phyloP scores from a whole-genome alignment of 2,329 filamentous ascomycete species.

The Metarhizium guizhouense region DNA sequence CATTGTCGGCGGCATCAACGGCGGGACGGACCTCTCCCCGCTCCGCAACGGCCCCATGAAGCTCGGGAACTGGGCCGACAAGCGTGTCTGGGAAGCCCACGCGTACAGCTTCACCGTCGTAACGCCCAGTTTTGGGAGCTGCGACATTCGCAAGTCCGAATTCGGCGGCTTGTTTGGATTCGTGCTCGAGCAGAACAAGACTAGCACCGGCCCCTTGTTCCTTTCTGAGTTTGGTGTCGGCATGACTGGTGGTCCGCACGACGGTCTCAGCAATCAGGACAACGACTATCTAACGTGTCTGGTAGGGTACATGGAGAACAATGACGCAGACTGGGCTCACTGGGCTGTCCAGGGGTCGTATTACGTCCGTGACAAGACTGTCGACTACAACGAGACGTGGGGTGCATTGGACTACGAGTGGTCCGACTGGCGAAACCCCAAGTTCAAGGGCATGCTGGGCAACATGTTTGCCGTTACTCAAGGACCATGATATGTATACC shows the following conservation, averaged over 20 bases:
- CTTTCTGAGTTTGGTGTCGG: constrained; percentile 51
- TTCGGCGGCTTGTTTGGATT: constrained; percentile 43
- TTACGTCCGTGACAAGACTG: constrained; percentile 40
- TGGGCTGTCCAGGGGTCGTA: constrained; percentile 53
- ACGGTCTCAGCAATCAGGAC: constrained; percentile 35
- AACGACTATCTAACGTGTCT: constrained; percentile 42
- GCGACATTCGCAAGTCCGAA: constrained; percentile 29
- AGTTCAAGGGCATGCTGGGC: constrained; percentile 26
- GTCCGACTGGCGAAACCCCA: constrained; percentile 28
- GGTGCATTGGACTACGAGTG: constrained; percentile 37
- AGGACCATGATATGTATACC: constrained; percentile 15
- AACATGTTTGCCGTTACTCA: constrained; percentile 30
- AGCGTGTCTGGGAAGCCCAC: constrained; percentile 54
- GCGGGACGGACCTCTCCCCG: constrained; percentile 41
- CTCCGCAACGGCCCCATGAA: constrained; percentile 32
- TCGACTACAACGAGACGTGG: constrained; percentile 45
- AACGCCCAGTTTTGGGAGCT: constrained; percentile 33
- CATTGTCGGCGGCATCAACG: constrained; percentile 44
- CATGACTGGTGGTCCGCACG: constrained; percentile 32
- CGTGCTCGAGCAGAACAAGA: constrained; percentile 36
- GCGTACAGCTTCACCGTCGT: constrained; percentile 46
- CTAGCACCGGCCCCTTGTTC: constrained; percentile 45
- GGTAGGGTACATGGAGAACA: constrained; percentile 40
- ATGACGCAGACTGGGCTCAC: constrained; percentile 51
- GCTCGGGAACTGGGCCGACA: constrained; percentile 34